Evolutionary conservation across 2,329 filamentous ascomycete species (phyloP), one percentile per base, ranked within the genome.

Genomic region (Ceratocystis cubensis): DNA sequence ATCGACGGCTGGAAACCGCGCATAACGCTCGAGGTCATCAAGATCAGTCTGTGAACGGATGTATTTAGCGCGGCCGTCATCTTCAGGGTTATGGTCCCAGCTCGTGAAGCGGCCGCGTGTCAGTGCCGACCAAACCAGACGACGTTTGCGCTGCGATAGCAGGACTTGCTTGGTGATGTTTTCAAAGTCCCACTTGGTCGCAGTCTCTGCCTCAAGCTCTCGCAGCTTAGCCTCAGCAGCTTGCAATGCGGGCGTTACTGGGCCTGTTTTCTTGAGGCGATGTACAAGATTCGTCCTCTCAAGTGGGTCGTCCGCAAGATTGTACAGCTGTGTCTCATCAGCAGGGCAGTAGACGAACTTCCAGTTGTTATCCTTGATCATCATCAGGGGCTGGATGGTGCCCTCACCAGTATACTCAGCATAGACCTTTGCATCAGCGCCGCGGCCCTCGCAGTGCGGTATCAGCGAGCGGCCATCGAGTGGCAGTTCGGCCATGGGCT

Each of bases 321-420:
- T 88, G 80, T 85, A 96, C 13, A 96, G 82, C 77, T 94, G 90
- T 37, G 89, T 86, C 41, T 88, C 86, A 73, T 96, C 92, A 25
- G 86, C 87, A 5, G 91, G 86, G 72, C 91, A 96, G 69, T 84
- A 91, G 70, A 94, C 85, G 75, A 91, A 96, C 79, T 96, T 96
- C 90, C 90, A 96, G 61, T 83, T 81, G 7, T 90, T 90, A 65
- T 91, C 87, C 67, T 89, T 86, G 73, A 96, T 96, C 92, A 96
- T 96, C 81, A 96, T 90, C 66, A 95, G 83, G 1, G 92, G 92
- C 3, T 88, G 86, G 66, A 96, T 81, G 1, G 92, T 96, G 61
- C 92, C 92, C 76, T 96, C 92, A 63, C 91, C 92, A 73, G 93
- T 96, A 78, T 96, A 96, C 78, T 96, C 92, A 69, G 91, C 91